Conservation (phyloP, 345 rosid genomes). For the Pseudoturritis turrita region DNA sequence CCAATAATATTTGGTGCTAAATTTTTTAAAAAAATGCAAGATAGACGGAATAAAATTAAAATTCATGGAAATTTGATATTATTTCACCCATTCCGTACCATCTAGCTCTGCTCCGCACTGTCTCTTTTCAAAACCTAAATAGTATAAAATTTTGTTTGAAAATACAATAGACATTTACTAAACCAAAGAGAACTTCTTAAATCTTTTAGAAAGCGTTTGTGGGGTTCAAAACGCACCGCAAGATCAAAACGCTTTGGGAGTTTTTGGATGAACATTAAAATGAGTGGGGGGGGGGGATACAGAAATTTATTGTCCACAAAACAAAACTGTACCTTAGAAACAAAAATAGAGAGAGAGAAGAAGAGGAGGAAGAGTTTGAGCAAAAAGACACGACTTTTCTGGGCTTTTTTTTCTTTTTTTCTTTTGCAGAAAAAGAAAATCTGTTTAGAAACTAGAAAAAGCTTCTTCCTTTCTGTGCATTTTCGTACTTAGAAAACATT, state of each 20-base stretch:
- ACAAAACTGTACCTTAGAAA: slow-evolving; percentile 13
- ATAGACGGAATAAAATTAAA: no score
- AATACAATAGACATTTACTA: no score
- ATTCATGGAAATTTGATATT: no score
- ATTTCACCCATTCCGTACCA: no score
- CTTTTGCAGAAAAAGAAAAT: slow-evolving; percentile 8
- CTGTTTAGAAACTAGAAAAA: not conserved
- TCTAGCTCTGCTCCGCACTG: no score
- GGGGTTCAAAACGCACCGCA: not conserved
- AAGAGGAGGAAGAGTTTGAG: not conserved
- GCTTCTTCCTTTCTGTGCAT: slow-evolving; percentile 17
- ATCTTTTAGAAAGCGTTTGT: not conserved
- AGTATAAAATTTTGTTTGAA: no score
- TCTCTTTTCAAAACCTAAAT: no score
- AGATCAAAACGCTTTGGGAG: no score
- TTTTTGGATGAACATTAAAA: not conserved
- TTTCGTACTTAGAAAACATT: slow-evolving; percentile 23
- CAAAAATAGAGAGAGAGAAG: not conserved
- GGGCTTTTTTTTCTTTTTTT: slow-evolving; percentile 1
- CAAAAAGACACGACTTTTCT: slow-evolving; percentile 28
- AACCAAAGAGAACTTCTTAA: not conserved
- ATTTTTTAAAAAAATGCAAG: no score
- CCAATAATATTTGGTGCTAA: not conserved
- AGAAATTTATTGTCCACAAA: not conserved
- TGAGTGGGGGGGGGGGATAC: slow-evolving; percentile 14